Evolutionary conservation across 2,329 filamentous ascomycete species (phyloP), one percentile per base, ranked within the genome.

Genomic region (Fusarium napiforme): DNA sequence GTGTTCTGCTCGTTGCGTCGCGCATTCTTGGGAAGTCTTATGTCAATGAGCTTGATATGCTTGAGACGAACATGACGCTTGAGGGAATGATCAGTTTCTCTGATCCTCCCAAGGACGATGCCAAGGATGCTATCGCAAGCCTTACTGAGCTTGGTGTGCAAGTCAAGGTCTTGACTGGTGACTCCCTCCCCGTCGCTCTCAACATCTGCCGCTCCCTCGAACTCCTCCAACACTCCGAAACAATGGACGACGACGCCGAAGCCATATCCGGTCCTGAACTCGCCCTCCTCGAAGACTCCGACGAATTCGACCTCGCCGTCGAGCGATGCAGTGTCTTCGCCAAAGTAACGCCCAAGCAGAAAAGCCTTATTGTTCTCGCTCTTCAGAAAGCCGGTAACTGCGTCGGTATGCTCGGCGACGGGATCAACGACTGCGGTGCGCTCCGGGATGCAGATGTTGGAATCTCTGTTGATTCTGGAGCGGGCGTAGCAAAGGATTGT

Each of bases 81-180:
- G 59, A 61, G 10, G 59, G 59, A 7, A 57, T 61, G 37, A 57
- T 61, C 4, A 61, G 49, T 9, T 61, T 61, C 23, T 61, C 59
- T 7, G 59, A 61, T 16, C 59, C 59, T 1, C 59, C 59, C 3
- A 61, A 61, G 5, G 59, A 61, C 37, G 59, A 61, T 4, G 59
- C 59, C 0, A 61, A 61, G 4, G 59, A 43, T 4, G 59, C 59
- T 1, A 61, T 61, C 5, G 59, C 59, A 10, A 61, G 37, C 4
- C 59, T 61, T 16, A 43, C 30, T 7, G 49, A 61, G 6, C 59
- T 57, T 1, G 59, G 59, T 3, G 59, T 61, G 0, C 30, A 40
- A 14, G 49, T 57, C 9, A 61, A 61, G 19, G 59, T 61, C 19
- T 40, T 61, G 23, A 61, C 59, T 3, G 59, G 59, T 1, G 59